Conservation (phyloP, 306 rosid genomes). For the Urtica urens region DNA sequence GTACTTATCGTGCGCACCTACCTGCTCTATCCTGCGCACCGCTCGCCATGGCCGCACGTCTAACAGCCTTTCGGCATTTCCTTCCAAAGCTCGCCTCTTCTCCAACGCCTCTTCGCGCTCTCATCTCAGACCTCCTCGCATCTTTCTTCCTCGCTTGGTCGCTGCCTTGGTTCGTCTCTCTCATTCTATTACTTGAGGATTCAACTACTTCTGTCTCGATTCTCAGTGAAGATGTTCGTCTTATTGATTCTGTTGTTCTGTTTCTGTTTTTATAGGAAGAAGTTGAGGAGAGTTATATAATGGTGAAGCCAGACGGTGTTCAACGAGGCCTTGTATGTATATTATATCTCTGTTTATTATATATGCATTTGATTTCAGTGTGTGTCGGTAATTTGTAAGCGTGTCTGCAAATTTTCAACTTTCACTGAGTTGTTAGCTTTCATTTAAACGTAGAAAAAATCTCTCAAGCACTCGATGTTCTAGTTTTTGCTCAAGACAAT, state of each 20-base stretch:
- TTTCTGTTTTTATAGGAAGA: slow-evolving; percentile 41
- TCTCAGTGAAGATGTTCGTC: neutral
- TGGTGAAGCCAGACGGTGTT: slow-evolving; percentile 97
- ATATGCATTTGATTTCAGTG: slow-evolving; percentile 6
- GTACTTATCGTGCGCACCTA: slow-evolving; percentile 21
- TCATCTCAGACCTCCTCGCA: slow-evolving; percentile 30
- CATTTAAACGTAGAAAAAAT: neutral
- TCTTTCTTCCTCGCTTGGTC: slow-evolving; percentile 71
- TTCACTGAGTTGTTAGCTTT: neutral
- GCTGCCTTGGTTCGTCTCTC: slow-evolving; percentile 52
- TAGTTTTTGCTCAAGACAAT: no score
- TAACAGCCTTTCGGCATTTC: slow-evolving; percentile 52
- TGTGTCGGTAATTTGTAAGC: neutral
- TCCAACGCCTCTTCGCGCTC: slow-evolving; percentile 2
- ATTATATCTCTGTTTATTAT: neutral
- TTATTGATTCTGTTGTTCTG: neutral
- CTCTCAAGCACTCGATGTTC: neutral
- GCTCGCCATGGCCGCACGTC: slow-evolving; percentile 27
- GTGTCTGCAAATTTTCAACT: neutral
- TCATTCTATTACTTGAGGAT: neutral
- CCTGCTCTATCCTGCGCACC: slow-evolving; percentile 14
- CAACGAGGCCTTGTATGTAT: slow-evolving; percentile 88
- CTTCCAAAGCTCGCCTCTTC: slow-evolving; percentile 50
- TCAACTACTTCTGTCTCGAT: no score
- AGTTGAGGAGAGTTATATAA: slow-evolving; percentile 79